Evolutionary conservation across 176 grass and related monocot genomes (phyloP).

Genomic region (Triticum dicoccoides): DNA sequence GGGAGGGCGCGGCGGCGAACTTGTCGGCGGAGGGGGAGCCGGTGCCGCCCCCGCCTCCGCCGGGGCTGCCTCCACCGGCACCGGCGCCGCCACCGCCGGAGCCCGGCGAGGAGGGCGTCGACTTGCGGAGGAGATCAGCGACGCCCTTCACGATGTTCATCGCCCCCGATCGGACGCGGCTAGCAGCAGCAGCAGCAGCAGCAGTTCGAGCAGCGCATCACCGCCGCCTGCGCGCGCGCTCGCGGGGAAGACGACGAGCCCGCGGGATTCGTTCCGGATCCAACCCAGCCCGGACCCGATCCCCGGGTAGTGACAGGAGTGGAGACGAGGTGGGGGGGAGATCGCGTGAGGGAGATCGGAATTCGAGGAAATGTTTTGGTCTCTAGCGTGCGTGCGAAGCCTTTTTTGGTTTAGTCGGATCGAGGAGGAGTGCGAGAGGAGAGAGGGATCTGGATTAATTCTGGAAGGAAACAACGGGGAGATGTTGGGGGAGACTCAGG

Average conservation of each 20-base stretch:
- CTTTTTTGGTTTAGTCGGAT: conserved; percentile 11
- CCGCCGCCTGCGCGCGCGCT: conserved; percentile 9
- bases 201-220: conserved; percentile 46
- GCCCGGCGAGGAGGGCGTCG: conserved; percentile 42
- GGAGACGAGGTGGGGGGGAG: conserved; percentile 6
- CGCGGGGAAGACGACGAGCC: not conserved
- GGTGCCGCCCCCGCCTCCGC: not conserved
- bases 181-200: conserved; percentile 32
- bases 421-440: not conserved
- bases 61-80: not conserved
- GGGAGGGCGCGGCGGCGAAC: conserved; percentile 58
- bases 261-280: conserved; percentile 20
- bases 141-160: conserved; percentile 99
- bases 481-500: not conserved
- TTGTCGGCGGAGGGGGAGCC: conserved; percentile 18
- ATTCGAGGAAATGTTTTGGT: conserved; percentile 28
- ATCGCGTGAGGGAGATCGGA: conserved; percentile 31
- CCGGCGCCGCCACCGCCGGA: not conserved
- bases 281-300: conserved; percentile 8
- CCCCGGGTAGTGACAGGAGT: conserved; percentile 30
- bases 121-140: conserved; percentile 94
- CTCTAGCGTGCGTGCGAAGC: not conserved
- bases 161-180: conserved; percentile 42
- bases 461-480: not conserved
- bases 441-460: conserved; percentile 32